These are phyloP conservation scores for Pseudomassariella vexata DNA, from an alignment of 2,329 filamentous ascomycete species.

Conservation along the genomic window DNA sequence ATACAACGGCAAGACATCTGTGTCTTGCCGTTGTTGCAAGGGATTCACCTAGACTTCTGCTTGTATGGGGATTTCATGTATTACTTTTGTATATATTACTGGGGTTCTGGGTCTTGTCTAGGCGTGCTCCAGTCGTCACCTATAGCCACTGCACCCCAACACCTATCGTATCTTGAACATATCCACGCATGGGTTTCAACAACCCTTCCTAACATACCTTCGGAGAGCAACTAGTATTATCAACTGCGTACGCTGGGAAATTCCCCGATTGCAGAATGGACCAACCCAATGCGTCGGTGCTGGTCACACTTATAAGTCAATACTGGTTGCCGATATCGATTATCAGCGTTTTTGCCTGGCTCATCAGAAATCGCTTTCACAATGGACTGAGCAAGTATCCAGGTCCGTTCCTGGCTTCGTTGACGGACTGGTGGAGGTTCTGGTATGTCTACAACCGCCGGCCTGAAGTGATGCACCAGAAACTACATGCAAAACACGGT, in stretches of 20 bases:
- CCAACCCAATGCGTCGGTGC: no score
- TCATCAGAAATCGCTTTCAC: conserved; percentile 43
- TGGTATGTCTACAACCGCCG: conserved; percentile 59
- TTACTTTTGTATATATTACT: no score
- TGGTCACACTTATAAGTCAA: conserved; percentile 26
- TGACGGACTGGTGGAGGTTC: conserved; percentile 71
- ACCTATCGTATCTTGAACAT: no score
- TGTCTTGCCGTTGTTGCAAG: no score
- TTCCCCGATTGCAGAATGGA: no score
- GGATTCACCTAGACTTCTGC: no score
- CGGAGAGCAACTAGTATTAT: neutral
- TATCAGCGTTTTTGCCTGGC: conserved; percentile 29
- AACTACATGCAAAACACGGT: conserved; percentile 65
- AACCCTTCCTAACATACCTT: conserved; percentile 8
- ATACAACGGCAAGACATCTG: no score
- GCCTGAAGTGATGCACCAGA: conserved; percentile 62
- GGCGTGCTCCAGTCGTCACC: no score
- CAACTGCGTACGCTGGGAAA: conserved; percentile 24
- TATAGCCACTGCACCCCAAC: no score
- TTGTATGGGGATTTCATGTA: no score
- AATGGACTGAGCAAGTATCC: conserved; percentile 65
- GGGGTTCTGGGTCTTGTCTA: no score
- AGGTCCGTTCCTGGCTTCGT: conserved; percentile 61
- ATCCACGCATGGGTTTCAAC: conserved; percentile 18
- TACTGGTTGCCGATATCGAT: conserved; percentile 37